A percentile compares a stretch with the other conserved stretches of the same genome.
Evolutionary conservation across 129 eudicot species (phyloP).

Genomic region (Artemisia annua): DNA sequence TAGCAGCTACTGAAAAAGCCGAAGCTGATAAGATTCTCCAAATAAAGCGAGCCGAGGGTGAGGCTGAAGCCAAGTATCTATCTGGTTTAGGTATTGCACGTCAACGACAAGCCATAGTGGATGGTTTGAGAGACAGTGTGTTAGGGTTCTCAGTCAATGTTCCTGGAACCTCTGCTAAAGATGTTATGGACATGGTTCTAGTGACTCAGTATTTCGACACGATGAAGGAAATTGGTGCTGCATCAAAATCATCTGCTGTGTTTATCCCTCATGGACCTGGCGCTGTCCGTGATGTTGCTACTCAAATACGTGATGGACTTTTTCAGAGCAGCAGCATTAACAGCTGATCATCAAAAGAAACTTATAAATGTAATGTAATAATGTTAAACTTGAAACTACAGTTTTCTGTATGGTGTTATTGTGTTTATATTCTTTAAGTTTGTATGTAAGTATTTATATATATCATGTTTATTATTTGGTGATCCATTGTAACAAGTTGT

Average conservation of each 20-base stretch:
- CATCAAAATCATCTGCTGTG: constrained; percentile 79
- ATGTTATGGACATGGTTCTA: constrained; percentile 93
- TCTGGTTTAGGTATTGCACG: constrained; percentile 92
- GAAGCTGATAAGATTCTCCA: constrained; percentile 90
- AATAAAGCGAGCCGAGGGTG: constrained; percentile 89
- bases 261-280: constrained; percentile 92
- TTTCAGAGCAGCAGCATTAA: constrained; percentile 44
- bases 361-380: neutral
- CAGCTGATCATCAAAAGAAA: neutral
- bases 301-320: constrained; percentile 92
- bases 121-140: constrained; percentile 85
- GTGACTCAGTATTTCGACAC: constrained; percentile 92
- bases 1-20: constrained; percentile 88
- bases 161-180: constrained; percentile 85
- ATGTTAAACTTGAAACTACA: neutral
- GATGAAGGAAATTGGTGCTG: constrained; percentile 90
- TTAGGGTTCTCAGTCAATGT: constrained; percentile 84
- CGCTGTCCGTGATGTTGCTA: constrained; percentile 85
- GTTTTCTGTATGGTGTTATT: neutral
- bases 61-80: constrained; percentile 81
- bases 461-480: too few relatives aligned
- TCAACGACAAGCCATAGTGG: constrained; percentile 89
- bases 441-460: neutral
- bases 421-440: neutral
- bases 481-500: too few relatives aligned